A percentile compares a stretch with the other conserved stretches of the same genome.
These are phyloP conservation scores for Trichosporon sp. DNA, from an alignment of 1,284 basidiomycete genomes.

Conservation along the genomic window DNA sequence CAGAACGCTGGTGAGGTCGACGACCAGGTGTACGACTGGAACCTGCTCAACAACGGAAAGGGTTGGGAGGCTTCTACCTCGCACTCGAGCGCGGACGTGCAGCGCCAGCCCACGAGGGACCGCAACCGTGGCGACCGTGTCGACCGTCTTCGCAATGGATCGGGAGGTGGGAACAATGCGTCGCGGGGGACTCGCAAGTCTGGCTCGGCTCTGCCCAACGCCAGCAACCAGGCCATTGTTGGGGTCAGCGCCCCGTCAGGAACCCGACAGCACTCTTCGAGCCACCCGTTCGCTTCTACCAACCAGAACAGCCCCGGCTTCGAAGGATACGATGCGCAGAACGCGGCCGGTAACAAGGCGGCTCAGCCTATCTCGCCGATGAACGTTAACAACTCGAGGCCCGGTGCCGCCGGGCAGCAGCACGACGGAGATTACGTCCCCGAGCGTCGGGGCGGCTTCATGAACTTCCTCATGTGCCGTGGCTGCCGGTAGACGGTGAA, in stretches of 20 bases:
- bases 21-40: slow-evolving; percentile 88
- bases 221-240: slow-evolving; percentile 49
- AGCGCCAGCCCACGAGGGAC: slow-evolving; percentile 38
- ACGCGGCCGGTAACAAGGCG: slow-evolving; percentile 20
- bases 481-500: slow-evolving; percentile 35
- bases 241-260: slow-evolving; percentile 44
- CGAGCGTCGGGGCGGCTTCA: slow-evolving; percentile 38
- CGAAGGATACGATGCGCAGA: slow-evolving; percentile 40
- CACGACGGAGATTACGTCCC: slow-evolving; percentile 42
- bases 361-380: slow-evolving; percentile 39
- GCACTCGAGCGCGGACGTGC: slow-evolving; percentile 28
- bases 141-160: slow-evolving; percentile 48
- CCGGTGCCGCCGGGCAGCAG: slow-evolving; percentile 31
- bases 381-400: slow-evolving; percentile 41
- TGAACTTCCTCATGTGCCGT: slow-evolving; percentile 45
- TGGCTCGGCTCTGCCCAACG: slow-evolving; percentile 42
- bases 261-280: slow-evolving; percentile 45
- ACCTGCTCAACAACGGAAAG: slow-evolving; percentile 79
- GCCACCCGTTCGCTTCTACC: slow-evolving; percentile 47
- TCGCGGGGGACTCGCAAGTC: slow-evolving; percentile 40
- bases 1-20: slow-evolving; percentile 83
- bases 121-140: slow-evolving; percentile 47
- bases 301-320: slow-evolving; percentile 10
- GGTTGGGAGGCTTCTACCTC: slow-evolving; percentile 79
- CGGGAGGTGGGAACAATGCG: slow-evolving; percentile 32